Base-by-base conservation (phyloP, 2,329 filamentous ascomycete genomes). In the Penicillium sp. region DNA sequence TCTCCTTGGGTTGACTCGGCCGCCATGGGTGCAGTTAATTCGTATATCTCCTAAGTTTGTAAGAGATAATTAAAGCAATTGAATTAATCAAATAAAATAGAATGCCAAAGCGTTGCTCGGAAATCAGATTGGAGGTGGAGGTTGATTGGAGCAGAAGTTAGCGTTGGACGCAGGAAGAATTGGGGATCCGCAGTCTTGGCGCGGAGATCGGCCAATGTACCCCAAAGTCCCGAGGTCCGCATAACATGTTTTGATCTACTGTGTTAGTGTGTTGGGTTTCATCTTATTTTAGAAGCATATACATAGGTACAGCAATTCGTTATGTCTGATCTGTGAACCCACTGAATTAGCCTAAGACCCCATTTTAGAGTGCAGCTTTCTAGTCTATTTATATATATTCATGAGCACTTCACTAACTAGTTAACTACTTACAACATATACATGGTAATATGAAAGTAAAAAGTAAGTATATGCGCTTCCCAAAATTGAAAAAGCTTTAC, bases 141-240 rank as follows among this genome's bases (percentile, higher is more conserved):
- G 59, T 57, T 62, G 61, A 64, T 65, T 60, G 59, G 62, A 62
- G 62, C 17, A 46, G 54, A 57, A 41, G 62, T 57, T 48, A 54
- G 57, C 54, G 61, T 58, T 65, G 49, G 48, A 50, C 52, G 19
- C 47, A 53, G 54, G 54, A 61, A 69, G 67, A 65, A 60, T 62
- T 62, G 58, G 61, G 58, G 66, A 62, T 59, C 60, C 58, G 51
- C 54, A 51, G 62, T 63, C 69, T 69, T 69, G 67, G 69, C 69
- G 57, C 55, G 60, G 62, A 67, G 65, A 63, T 60, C 50, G 2
- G 42, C 80, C 74, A 35, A 77, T 82, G 83, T 87, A 33, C 50
- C 37, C 45, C 45, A 23, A 17, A 25, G 9, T 48, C 15, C 45
- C 29, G 19, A 35, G 45, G 19, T 48, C 29, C 15, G 19, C 21